These are phyloP conservation scores for Exidia glandulosa DNA, from an alignment of 768 basidiomycete species.

Conservation along the genomic window DNA sequence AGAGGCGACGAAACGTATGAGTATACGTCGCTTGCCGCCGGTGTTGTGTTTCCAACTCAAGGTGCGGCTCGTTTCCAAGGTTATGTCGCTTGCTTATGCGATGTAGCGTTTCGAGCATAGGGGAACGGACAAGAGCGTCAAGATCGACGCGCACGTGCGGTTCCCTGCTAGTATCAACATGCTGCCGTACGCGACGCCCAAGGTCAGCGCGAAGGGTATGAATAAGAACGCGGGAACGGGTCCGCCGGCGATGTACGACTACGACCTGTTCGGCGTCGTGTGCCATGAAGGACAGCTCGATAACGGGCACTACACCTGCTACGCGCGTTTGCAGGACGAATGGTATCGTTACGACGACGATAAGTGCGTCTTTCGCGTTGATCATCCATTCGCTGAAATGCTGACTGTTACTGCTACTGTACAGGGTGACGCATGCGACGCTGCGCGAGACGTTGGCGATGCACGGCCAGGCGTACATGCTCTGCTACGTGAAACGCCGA, in stretches of 20 bases:
- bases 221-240: slow-evolving; percentile 21
- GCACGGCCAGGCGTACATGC: slow-evolving; percentile 66
- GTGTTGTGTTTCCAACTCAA: slow-evolving; percentile 94
- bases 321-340: slow-evolving; percentile 76
- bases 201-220: slow-evolving; percentile 29
- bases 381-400: neutral
- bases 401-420: slow-evolving; percentile 3
- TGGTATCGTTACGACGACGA: slow-evolving; percentile 96
- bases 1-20: slow-evolving; percentile 77
- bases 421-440: slow-evolving; percentile 60
- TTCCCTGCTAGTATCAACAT: slow-evolving; percentile 82
- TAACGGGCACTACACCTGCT: slow-evolving; percentile 91
- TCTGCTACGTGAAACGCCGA: slow-evolving; percentile 86
- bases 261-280: slow-evolving; percentile 87
- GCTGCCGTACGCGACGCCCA: slow-evolving; percentile 69
- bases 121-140: slow-evolving; percentile 56
- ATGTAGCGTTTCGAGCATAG: slow-evolving; percentile 89
- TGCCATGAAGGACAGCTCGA: slow-evolving; percentile 92
- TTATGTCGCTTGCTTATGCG: neutral
- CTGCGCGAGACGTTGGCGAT: slow-evolving; percentile 59
- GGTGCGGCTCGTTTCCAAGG: slow-evolving; percentile 32
- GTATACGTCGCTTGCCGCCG: slow-evolving; percentile 74
- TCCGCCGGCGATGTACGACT: slow-evolving; percentile 67
- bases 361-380: slow-evolving; percentile 41
- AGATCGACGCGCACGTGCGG: slow-evolving; percentile 73